These are phyloP conservation scores for Phialemoniopsis sp. DNA, from an alignment of 2,329 filamentous ascomycete species.

Conservation along the genomic window DNA sequence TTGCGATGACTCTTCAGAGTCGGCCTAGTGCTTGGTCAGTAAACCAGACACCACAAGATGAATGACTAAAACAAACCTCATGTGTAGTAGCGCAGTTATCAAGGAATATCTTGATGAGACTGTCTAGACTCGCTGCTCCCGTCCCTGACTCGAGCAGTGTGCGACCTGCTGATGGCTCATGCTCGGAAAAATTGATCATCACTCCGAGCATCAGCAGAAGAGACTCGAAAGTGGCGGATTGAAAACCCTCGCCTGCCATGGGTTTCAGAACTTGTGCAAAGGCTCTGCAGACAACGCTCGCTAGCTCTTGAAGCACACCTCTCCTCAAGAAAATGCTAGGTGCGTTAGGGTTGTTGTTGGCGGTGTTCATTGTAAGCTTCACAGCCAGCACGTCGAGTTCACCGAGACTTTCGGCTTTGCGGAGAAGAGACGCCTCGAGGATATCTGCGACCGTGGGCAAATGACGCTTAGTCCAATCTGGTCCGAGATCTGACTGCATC, in stretches of 20 bases:
- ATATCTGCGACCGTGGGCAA: conserved; percentile 47
- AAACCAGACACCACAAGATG: not conserved
- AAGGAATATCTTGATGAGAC: conserved; percentile 63
- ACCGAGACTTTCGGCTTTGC: conserved; percentile 28
- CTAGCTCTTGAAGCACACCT: conserved; percentile 45
- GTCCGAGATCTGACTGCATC: conserved; percentile 35
- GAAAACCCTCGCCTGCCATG: conserved; percentile 43
- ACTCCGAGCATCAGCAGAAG: conserved; percentile 76
- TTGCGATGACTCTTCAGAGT: conserved; percentile 70
- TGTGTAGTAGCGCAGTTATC: conserved; percentile 60
- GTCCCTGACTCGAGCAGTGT: conserved; percentile 35
- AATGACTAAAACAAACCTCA: conserved; percentile 51
- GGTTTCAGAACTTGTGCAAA: conserved; percentile 44
- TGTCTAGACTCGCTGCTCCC: conserved; percentile 31
- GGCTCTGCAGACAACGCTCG: conserved; percentile 44
- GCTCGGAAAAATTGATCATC: conserved; percentile 84
- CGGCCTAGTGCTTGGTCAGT: conserved; percentile 43
- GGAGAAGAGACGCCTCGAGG: conserved; percentile 31
- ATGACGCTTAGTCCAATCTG: conserved; percentile 43
- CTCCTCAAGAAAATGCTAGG: conserved; percentile 66
- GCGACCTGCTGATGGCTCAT: conserved; percentile 59
- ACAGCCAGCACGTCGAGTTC: conserved; percentile 47
- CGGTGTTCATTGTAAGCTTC: conserved; percentile 77
- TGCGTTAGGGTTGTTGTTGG: conserved; percentile 71
- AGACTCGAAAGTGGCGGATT: conserved; percentile 55